Evolutionary conservation across 2,329 filamentous ascomycete species (phyloP), one percentile per base, ranked within the genome.

Genomic region (Arachnomyces sp.): DNA sequence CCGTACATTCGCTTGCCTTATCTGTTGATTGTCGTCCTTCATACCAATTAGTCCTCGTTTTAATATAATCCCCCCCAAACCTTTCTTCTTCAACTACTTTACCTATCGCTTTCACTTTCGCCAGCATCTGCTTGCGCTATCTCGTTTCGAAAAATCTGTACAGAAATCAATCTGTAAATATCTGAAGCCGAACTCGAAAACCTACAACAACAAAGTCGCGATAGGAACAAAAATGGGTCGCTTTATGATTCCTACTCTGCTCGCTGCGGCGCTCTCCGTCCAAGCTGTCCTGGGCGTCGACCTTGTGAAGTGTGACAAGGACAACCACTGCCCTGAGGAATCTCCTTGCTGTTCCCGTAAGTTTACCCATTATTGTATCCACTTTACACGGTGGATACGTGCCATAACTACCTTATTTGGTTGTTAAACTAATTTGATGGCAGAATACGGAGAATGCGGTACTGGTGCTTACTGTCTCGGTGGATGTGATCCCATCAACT

Each of bases 401-500:
- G n/a, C n/a, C n/a, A n/a, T n/a, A n/a, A n/a, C 28, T 39, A 15
- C 7, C 16, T 28, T 18, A 12, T 32, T 13, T 20, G 11, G 15
- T 9, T 20, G 9, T 4, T 3, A 32, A 28, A 29, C 20, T n/a
- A 18, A 20, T 31, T 17, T 34, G 31, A 17, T 9, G 4, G 37
- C 56, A 94, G 87, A 92, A 65, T 96, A 95, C 65, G 86, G 86
- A 54, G 74, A 90, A 64, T 96, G 92, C 57, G 92, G 90, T 68
- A 79, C 88, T 41, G 92, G 92, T 55, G 92, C 89, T 41, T 96
- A 84, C 74, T 98, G 92, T 58, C 77, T 98, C 14, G 92, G 92
- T 54, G 92, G 92, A 48, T 98, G 92, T 70, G 90, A 96, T 60
- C 85, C 88, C 25, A 76, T 80, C 58, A 82, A 81, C 67, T 96